Evolutionary conservation across 768 basidiomycete genomes (phyloP), one percentile per base, ranked within the genome.

Genomic region (Jaapia argillacea): DNA sequence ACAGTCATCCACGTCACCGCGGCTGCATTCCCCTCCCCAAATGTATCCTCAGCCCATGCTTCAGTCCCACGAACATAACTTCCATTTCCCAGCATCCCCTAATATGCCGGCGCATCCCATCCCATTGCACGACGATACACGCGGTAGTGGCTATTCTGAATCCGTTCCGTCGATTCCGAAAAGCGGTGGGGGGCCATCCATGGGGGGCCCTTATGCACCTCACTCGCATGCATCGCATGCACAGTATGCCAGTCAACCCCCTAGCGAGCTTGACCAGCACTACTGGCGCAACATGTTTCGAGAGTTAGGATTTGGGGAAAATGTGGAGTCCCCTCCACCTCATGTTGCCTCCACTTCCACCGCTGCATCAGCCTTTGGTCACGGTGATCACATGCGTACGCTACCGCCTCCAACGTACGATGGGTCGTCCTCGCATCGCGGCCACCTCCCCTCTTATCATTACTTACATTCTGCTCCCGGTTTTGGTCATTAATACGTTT

Each of bases 241-340:
- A 12, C 10, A 10, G 13, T 22, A 38, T 10, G 10, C 37, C 10
- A 10, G 10, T 27, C 47, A 37, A 36, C 41, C 45, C 38, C 42
- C 48, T 27, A 46, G 54, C 21, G 75, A 78, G 49, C 66, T 70
- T n/a, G 84, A 87, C 56, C 72, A 72, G 7, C 67, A 75, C 43
- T 87, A 87, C 58, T 85, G 77, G 70, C 74, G 75, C 50, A 75
- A 75, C 46, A 85, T 87, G 81, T 76, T 83, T 50, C 61, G 79
- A 36, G 82, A 86, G 50, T 71, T 85, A 13, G 83, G 84, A 18
- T 80, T 79, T 50, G 77, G 77, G 16, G 77, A 56, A 31, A 45
- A 37, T 4, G 58, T 55, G 21, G 64, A 66, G 33, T 50, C 51
- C n/a, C n/a, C n/a, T n/a, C n/a, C n/a, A n/a, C n/a, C n/a, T n/a